Conservation (phyloP, 2,329 filamentous ascomycete species). For the Parascedosporium putredinis region DNA sequence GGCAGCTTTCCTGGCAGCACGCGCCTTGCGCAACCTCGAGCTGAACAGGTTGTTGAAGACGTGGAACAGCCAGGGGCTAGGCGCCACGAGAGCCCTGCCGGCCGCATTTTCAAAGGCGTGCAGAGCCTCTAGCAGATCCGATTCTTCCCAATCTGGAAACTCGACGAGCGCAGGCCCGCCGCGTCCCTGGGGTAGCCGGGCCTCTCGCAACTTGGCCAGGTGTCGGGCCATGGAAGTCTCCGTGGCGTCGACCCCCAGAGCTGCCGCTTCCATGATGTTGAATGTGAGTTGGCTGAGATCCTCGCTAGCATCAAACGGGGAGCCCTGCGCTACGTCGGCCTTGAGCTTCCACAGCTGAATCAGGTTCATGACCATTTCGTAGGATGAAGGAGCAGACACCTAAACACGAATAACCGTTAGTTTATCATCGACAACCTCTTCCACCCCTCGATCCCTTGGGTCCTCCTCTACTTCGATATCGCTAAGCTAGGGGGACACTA, state of each 20-base stretch:
- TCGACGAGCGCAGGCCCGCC: background rate
- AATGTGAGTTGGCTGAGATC: conserved; percentile 23
- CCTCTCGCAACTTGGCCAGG: background rate
- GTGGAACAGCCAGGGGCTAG: background rate
- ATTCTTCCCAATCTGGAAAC: background rate
- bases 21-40: background rate
- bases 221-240: background rate
- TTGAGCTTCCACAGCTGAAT: conserved; percentile 26
- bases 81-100: background rate
- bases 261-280: conserved; percentile 24
- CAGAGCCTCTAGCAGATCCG: background rate
- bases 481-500: background rate
- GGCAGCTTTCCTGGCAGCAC: background rate
- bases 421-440: too few relatives aligned
- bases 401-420: conserved; percentile 12
- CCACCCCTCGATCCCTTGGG: too few relatives aligned
- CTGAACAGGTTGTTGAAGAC: background rate
- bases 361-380: conserved; percentile 19
- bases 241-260: conserved; percentile 18
- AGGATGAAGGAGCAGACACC: conserved; percentile 25
- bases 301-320: conserved; percentile 20
- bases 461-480: too few relatives aligned
- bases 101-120: background rate
- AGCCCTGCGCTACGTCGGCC: conserved; percentile 15
- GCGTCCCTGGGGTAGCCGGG: background rate